These are phyloP conservation scores for Juncus inflexus DNA, from an alignment of 176 grass and related monocot species.

Conservation along the genomic window DNA sequence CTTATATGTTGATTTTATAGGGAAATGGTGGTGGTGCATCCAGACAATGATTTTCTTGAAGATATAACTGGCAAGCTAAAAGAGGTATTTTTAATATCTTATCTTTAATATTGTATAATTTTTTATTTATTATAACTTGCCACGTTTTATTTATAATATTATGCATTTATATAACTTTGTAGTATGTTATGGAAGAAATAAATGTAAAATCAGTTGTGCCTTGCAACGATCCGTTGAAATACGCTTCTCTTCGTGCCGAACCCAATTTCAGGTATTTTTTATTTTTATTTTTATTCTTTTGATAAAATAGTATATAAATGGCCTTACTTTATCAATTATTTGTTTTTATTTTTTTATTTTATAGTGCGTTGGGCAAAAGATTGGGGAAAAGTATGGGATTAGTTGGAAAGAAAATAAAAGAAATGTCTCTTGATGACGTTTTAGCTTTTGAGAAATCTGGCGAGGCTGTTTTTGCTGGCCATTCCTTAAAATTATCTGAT, in stretches of 20 bases:
- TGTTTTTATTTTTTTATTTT: neutral
- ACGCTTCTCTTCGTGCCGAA: conserved; percentile 83
- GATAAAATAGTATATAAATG: neutral
- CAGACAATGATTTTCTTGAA: conserved; percentile 81
- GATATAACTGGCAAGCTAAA: conserved; percentile 90
- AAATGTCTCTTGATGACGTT: conserved; percentile 85
- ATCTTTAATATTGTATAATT: conserved; percentile 26
- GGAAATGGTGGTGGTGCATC: conserved; percentile 98
- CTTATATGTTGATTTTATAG: conserved; percentile 37
- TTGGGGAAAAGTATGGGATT: conserved; percentile 77
- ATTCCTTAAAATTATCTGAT: conserved; percentile 76
- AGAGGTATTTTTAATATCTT: conserved; percentile 52
- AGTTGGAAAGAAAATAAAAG: conserved; percentile 84
- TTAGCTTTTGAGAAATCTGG: conserved; percentile 82
- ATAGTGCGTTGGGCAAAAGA: conserved; percentile 64
- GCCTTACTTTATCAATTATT: neutral
- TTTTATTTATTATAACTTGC: neutral
- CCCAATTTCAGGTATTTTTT: conserved; percentile 90
- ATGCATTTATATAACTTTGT: conserved; percentile 26
- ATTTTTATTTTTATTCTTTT: conserved; percentile 13
- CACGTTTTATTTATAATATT: neutral
- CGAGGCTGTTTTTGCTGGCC: conserved; percentile 59
- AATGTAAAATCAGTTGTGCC: conserved; percentile 86
- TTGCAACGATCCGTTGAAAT: conserved; percentile 83
- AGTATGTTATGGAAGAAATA: conserved; percentile 99